Evolutionary conservation across 2,329 filamentous ascomycete genomes (phyloP), one percentile per base, ranked within the genome.

Genomic region (Colletotrichum sp.): DNA sequence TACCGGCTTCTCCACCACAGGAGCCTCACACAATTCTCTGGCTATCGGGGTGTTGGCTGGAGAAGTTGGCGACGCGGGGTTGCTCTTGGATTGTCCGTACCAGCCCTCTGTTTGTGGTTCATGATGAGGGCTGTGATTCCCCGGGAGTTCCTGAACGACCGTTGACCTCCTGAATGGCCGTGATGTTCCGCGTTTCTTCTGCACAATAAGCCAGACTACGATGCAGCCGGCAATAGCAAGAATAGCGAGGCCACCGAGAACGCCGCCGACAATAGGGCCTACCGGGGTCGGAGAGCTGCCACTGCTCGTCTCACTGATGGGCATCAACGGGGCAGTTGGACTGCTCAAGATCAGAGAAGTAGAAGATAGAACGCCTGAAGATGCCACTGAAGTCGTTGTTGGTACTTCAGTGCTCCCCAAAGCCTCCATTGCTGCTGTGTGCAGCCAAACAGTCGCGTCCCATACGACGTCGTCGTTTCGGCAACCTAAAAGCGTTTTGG

Each of bases 241-340:
- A n/a, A 76, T 60, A 2, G 36, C 59, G 6, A 73, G 24, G 3
- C 74, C 26, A 2, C 74, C 65, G 18, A 73, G 13, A 7, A 74
- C 74, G 36, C 74, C 74, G 28, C 74, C 74, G 15, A 76, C 32
- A 15, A 76, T 69, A 21, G 36, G 43, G 9, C 64, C 70, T 6
- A 65, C 36, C 6, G 60, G 71, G 5, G 59, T 4, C 13, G 64
- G 18, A n/a, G 57, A 60, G 55, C 8, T 24, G 12, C 2, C 26
- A 15, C n/a, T 28, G 15, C 10, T 30, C 24, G n/a, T 2, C 18
- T 43, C 10, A 18, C 8, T 3, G 34, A 8, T 32, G 18, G 34
- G 65, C 48, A 2, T 18, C 18, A 18, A 16, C 8, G 34, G 13
- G 8, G 32, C 30, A 21, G 34, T 28, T 60, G 32, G 30, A 21